Conservation (phyloP, 2,329 filamentous ascomycete genomes). For the Clonostachys solani region DNA sequence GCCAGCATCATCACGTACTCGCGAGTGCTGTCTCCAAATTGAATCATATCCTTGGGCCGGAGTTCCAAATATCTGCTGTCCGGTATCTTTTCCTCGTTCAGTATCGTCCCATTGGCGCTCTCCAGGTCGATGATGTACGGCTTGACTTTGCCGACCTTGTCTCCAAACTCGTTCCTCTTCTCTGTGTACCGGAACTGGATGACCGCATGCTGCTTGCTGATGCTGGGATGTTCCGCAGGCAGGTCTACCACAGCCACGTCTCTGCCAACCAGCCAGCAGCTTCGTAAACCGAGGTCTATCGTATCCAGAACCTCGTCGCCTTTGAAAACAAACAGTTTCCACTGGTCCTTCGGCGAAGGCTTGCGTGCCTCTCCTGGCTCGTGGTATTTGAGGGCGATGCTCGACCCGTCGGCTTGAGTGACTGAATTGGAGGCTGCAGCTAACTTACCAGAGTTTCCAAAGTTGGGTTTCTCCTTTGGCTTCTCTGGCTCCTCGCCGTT, state of each 20-base stretch:
- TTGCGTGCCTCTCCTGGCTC: slow-evolving; percentile 92
- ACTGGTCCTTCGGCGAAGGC: slow-evolving; percentile 70
- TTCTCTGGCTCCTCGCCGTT: slow-evolving; percentile 32
- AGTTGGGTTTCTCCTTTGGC: slow-evolving; percentile 87
- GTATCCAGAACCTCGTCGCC: slow-evolving; percentile 76
- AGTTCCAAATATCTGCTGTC: slow-evolving; percentile 81
- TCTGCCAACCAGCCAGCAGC: slow-evolving; percentile 87
- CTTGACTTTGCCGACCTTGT: slow-evolving; percentile 72
- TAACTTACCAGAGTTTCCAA: slow-evolving; percentile 71
- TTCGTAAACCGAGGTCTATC: slow-evolving; percentile 68
- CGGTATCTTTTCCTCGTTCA: slow-evolving; percentile 74
- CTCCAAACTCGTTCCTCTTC: slow-evolving; percentile 81
- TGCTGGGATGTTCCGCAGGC: slow-evolving; percentile 81
- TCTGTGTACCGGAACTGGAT: slow-evolving; percentile 87
- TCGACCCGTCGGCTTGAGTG: slow-evolving; percentile 66
- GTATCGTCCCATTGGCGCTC: slow-evolving; percentile 81
- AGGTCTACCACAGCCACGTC: slow-evolving; percentile 80
- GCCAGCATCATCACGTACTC: slow-evolving; percentile 95
- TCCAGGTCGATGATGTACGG: slow-evolving; percentile 93
- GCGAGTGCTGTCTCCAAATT: slow-evolving; percentile 81
- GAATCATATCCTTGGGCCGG: slow-evolving; percentile 81
- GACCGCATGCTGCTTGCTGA: slow-evolving; percentile 93
- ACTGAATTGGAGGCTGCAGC: slow-evolving; percentile 85
- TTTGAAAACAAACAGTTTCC: slow-evolving; percentile 94
- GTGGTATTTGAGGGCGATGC: slow-evolving; percentile 88